Percentiles rank a stretch among this genome's conserved stretches.
These are phyloP conservation scores for Venustampulla echinocandica DNA, from an alignment of 495 filamentous ascomycete species.

Conservation along the genomic window DNA sequence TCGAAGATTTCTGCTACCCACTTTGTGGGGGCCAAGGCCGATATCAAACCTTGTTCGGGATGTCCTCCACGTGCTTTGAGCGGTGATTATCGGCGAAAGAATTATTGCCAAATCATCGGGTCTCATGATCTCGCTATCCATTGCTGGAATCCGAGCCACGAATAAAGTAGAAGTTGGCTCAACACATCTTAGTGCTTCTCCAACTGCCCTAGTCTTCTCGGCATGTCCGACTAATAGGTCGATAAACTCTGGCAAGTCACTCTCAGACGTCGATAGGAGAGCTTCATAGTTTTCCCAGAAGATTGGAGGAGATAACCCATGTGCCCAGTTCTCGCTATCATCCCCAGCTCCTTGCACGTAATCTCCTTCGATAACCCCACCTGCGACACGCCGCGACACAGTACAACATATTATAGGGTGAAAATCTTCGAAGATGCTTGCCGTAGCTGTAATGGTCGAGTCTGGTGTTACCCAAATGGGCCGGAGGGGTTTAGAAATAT, in stretches of 20 bases:
- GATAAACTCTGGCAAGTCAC: constrained; percentile 58
- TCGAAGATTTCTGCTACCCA: constrained; percentile 68
- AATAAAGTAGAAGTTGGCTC: constrained; percentile 27
- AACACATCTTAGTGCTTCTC: constrained; percentile 4
- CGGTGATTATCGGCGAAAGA: constrained; percentile 28
- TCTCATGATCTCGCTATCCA: background rate
- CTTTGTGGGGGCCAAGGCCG: constrained; percentile 54
- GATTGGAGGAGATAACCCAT: constrained; percentile 60
- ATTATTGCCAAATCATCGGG: constrained; percentile 9
- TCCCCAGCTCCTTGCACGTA: constrained; percentile 95
- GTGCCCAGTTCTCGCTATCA: constrained; percentile 85
- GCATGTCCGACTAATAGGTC: constrained; percentile 33
- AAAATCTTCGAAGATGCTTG: constrained; percentile 40
- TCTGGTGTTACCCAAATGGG: constrained; percentile 55
- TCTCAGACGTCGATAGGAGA: constrained; percentile 52
- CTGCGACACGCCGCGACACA: constrained; percentile 58
- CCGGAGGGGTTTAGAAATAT: constrained; percentile 48
- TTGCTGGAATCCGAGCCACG: constrained; percentile 20
- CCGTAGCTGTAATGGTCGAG: constrained; percentile 20
- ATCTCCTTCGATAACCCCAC: constrained; percentile 52
- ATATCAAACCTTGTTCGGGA: constrained; percentile 46
- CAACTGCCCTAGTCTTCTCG: background rate
- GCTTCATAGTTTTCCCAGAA: constrained; percentile 64
- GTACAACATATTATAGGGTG: constrained; percentile 73
- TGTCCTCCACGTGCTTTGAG: constrained; percentile 26